phyloP scores from a whole-genome alignment of 192 early-diverging fungal species.

The Hyaloraphidium curvatum region DNA sequence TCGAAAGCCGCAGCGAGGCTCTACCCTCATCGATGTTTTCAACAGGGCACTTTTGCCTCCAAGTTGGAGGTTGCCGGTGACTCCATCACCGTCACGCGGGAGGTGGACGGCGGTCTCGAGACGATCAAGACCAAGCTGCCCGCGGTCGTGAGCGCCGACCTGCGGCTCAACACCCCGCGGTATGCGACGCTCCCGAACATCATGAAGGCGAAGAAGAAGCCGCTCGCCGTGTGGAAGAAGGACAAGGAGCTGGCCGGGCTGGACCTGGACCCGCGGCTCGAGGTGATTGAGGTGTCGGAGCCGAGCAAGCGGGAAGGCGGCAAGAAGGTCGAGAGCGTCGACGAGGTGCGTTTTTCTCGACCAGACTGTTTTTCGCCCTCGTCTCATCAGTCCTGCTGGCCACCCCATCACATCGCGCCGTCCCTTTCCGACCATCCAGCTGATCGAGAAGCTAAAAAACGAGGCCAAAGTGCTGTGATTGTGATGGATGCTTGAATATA shows the following conservation, averaged over 20 bases:
- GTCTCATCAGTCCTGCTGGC: too few species aligned
- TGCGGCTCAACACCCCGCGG: slow-evolving; percentile 89
- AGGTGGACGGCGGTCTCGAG: slow-evolving; percentile 96
- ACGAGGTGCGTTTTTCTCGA: too few species aligned
- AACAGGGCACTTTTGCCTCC: slow-evolving; percentile 84
- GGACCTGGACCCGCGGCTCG: slow-evolving; percentile 61
- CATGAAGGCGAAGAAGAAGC: slow-evolving; percentile 99
- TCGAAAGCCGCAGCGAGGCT: not conserved
- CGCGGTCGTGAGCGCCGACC: slow-evolving; percentile 86
- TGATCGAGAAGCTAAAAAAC: slow-evolving; percentile 72
- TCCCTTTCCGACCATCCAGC: slow-evolving; percentile 15
- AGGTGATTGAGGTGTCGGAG: slow-evolving; percentile 78
- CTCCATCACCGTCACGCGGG: slow-evolving; percentile 67
- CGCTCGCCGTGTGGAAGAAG: slow-evolving; percentile 53
- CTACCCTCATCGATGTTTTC: slow-evolving; percentile 6
- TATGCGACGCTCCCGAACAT: slow-evolving; percentile 92
- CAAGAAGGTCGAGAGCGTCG: slow-evolving; percentile 73
- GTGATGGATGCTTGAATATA: too few species aligned
- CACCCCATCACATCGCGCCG: too few species aligned
- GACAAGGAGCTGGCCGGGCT: slow-evolving; percentile 62
- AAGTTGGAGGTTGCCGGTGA: slow-evolving; percentile 60
- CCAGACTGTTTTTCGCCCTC: too few species aligned
- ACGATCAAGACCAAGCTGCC: slow-evolving; percentile 65
- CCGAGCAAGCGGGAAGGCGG: slow-evolving; percentile 86
- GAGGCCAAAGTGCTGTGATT: slow-evolving; percentile 57